Conservation (phyloP, 305 asterid genomes). For the Coffea humblotiana region DNA sequence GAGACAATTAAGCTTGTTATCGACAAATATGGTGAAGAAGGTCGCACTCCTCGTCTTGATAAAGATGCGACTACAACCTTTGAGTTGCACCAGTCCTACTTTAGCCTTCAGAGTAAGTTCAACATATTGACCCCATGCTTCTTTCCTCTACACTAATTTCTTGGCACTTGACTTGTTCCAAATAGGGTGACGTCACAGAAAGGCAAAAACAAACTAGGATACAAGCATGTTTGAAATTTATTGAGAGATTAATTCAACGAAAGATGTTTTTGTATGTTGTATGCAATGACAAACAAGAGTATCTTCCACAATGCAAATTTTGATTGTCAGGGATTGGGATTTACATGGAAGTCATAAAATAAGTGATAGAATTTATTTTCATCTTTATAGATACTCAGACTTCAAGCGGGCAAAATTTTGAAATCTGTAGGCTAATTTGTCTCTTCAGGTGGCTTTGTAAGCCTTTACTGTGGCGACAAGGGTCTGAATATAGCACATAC, state of each 20-base stretch:
- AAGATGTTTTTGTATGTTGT: no score
- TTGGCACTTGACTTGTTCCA: no score
- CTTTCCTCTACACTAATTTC: not conserved
- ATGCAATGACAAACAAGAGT: no score
- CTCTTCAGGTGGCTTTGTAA: not conserved
- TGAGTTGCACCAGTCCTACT: constrained; percentile 57
- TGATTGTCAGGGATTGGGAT: no score
- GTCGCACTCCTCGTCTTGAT: constrained; percentile 61
- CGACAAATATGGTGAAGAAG: constrained; percentile 58
- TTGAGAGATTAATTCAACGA: no score
- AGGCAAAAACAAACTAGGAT: not conserved
- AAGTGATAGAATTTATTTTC: not conserved
- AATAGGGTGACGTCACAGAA: no score
- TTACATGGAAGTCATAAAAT: no score
- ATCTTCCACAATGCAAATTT: no score
- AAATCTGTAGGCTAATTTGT: not conserved
- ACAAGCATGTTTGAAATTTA: no score
- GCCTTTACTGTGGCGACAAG: not conserved
- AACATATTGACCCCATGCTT: not conserved
- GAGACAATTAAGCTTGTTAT: constrained; percentile 58
- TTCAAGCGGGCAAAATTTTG: not conserved
- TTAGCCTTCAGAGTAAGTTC: constrained; percentile 69
- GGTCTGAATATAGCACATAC: not conserved
- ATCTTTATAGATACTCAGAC: not conserved
- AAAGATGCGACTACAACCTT: constrained; percentile 42